Evolutionary conservation across 495 filamentous ascomycete genomes (phyloP), one percentile per base, ranked within the genome.

Genomic region (Cercophora scortea): DNA sequence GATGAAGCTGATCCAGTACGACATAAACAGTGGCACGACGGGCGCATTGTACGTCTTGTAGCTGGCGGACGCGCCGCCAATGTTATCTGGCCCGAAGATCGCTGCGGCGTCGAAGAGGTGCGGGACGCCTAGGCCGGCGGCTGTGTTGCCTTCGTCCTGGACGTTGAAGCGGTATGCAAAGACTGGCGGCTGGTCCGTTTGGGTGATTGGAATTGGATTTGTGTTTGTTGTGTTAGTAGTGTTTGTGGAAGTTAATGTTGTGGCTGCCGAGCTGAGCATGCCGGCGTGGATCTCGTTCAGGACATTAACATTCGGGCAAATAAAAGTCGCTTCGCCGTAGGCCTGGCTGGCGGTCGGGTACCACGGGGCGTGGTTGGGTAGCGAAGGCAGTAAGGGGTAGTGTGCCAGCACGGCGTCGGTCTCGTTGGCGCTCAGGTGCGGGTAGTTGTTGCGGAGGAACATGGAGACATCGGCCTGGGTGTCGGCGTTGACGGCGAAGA

Each of bases 271-370:
- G 32, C 11, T 39, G 19, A 13, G 17, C 25, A 12, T 5, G 25
- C 8, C 7, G 9, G 4, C 12, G 40, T 8, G 11, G 8, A 65
- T 47, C 7, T 58, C 52, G 41, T 57, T 49, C 15, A 73, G 65
- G 38, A 76, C 47, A 50, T 55, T 61, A n/a, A 48, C 50, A 7
- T 71, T 71, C 3, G 84, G 82, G 52, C 84, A 88, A 51, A 78
- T 72, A 53, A 88, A 86, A 2, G 79, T 84, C 1, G 76, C 71
- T 59, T 87, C 84, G 39, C 79, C 79, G 59, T 82, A 85, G 32
- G 71, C 71, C 6, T 72, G 65, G 44, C 77, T 74, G 51, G 78
- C 55, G 12, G 63, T 59, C 8, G 71, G 66, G 56, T 70, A 75
- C 64, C 66, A 75, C 7, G 56, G n/a, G 3, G 33, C 57, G 58